Evolutionary conservation across 305 asterid genomes (phyloP), one percentile per base, ranked within the genome.

Genomic region (Solanum hybrid): DNA sequence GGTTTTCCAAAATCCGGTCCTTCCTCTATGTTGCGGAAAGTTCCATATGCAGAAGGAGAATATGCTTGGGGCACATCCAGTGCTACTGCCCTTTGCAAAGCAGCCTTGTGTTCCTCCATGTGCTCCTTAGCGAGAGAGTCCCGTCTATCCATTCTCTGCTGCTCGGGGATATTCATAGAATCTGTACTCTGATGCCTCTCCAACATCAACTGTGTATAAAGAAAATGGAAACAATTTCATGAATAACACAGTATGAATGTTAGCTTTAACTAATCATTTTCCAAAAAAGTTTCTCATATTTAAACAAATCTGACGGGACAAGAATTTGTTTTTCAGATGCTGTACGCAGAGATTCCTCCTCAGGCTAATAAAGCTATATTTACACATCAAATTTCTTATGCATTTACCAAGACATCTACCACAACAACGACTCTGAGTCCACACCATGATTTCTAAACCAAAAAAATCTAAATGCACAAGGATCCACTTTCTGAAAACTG

Each of bases 91-190:
- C 99, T 93, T 92, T 93, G 92, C 75, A 98, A 90, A 31, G 99
- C 99, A 24, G 98, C 99, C 89, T 89, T 92, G 90, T 96, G 91
- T 94, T 98, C 99, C 87, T 94, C 95, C 91, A 68, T 89, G 93
- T 97, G 98, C 86, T 95, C 99, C 91, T 95, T 97, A 17, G 89
- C 95, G 1, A 98, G 87, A 7, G 98, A 94, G 2, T 89, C 93
- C 90, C 93, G 95, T 70, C 99, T 93, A 87, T 95, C 95, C 99
- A 98, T 96, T 92, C 92, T 94, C 89, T 98, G 99, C 32, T 95
- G 92, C 24, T 91, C 90, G 6, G 99, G 99, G 77, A 97, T 94
- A 77, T 90, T 93, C 98, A 95, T 95, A 85, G 88, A 85, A 31
- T 57, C 45, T 57, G 32, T 61, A 3, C 89, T 70, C 29, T 89